These are phyloP conservation scores for Arctium minus DNA, from an alignment of 129 eudicot species.

Conservation along the genomic window DNA sequence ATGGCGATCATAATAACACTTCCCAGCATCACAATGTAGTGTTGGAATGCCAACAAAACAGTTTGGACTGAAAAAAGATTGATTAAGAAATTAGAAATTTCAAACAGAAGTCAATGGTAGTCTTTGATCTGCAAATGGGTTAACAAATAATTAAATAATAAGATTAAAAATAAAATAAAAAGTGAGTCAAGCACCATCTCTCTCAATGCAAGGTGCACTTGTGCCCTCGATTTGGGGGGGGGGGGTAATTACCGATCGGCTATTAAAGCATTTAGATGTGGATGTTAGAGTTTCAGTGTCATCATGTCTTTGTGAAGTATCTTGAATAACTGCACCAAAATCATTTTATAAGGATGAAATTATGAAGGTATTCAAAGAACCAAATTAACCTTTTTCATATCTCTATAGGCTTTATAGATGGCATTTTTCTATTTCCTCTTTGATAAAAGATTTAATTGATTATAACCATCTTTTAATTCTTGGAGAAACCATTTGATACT, in stretches of 20 bases:
- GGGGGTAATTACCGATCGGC: slow-evolving; percentile 41
- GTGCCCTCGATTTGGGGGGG: slow-evolving; percentile 52
- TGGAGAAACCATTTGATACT: background rate
- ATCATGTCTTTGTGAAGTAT: slow-evolving; percentile 54
- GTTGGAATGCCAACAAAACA: slow-evolving; percentile 74
- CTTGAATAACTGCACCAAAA: slow-evolving; percentile 64
- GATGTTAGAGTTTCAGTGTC: slow-evolving; percentile 57
- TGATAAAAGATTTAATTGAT: background rate
- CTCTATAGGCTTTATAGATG: background rate
- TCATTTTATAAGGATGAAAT: slow-evolving; percentile 46
- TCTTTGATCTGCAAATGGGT: background rate
- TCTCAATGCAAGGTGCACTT: slow-evolving; percentile 49
- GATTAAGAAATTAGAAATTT: background rate
- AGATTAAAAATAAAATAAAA: slow-evolving; percentile 1
- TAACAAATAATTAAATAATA: too few relatives aligned
- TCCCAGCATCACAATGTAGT: slow-evolving; percentile 96
- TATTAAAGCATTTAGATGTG: slow-evolving; percentile 39
- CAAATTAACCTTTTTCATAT: background rate
- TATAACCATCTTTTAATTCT: background rate
- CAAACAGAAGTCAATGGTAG: background rate
- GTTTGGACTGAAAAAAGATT: slow-evolving; percentile 54
- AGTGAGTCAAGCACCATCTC: slow-evolving; percentile 54
- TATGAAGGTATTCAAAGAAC: slow-evolving; percentile 51
- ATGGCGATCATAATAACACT: slow-evolving; percentile 71
- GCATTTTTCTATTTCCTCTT: background rate